Conservation (phyloP, 495 filamentous ascomycete species). For the Saxispiralis lemnorum region DNA sequence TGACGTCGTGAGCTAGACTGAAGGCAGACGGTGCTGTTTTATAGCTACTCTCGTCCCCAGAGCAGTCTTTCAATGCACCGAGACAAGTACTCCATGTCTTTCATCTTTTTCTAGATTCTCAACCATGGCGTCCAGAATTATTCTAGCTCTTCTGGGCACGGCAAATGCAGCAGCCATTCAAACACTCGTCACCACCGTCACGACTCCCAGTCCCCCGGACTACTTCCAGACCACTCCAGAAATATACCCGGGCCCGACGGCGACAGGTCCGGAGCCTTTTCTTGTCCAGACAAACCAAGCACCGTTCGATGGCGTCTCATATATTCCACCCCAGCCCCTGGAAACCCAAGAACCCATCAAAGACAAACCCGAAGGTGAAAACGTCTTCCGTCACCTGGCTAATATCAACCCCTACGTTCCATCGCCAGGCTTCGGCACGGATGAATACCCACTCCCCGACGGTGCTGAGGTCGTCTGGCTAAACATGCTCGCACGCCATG, state of each 20-base stretch:
- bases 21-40: no score
- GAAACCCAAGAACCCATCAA: constrained; percentile 37
- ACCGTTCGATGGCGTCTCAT: constrained; percentile 31
- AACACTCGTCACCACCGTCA: not conserved
- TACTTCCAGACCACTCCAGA: constrained; percentile 36
- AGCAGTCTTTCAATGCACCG: no score
- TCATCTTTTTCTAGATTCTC: no score
- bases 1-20: no score
- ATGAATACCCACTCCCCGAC: constrained; percentile 5
- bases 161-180: not conserved
- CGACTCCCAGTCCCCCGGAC: constrained; percentile 9
- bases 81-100: no score
- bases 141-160: not conserved
- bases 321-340: constrained; percentile 38
- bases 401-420: not conserved
- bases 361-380: constrained; percentile 29
- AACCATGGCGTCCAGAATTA: no score
- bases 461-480: constrained; percentile 7
- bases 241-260: constrained; percentile 31
- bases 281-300: constrained; percentile 37
- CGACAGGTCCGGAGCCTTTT: constrained; percentile 37
- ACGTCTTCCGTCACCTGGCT: constrained; percentile 21
- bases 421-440: constrained; percentile 2
- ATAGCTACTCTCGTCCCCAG: no score
- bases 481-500: constrained; percentile 6